Evolutionary conservation across 495 filamentous ascomycete species (phyloP).

Genomic region (Talaromyces ruber): DNA sequence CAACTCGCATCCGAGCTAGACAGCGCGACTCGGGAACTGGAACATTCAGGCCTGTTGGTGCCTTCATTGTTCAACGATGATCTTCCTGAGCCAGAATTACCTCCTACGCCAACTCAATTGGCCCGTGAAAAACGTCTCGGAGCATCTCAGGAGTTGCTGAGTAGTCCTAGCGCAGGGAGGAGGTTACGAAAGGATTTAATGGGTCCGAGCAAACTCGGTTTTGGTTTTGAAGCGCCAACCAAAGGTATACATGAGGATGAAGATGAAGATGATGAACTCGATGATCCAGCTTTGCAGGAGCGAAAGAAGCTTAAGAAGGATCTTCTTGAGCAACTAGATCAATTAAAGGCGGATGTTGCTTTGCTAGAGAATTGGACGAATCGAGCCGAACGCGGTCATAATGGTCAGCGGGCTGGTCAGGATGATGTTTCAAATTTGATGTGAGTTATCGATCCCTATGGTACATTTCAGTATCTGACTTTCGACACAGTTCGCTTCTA

Average conservation of each 20-base stretch:
- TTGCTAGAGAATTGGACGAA: slow-evolving; percentile 29
- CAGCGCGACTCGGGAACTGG: slow-evolving; percentile 21
- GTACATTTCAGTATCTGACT: neutral
- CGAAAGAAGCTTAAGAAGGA: slow-evolving; percentile 22
- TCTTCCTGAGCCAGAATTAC: slow-evolving; percentile 56
- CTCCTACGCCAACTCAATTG: slow-evolving; percentile 57
- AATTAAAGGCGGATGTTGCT: slow-evolving; percentile 27
- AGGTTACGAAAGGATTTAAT: slow-evolving; percentile 1
- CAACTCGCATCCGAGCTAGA: slow-evolving; percentile 32
- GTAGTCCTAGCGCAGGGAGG: slow-evolving; percentile 27
- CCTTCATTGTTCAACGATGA: slow-evolving; percentile 27
- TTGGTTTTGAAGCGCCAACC: neutral
- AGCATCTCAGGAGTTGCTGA: slow-evolving; percentile 26
- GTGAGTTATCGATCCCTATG: slow-evolving; percentile 12
- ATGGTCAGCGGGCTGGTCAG: slow-evolving; percentile 14
- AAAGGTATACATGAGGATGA: neutral
- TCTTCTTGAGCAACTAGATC: slow-evolving; percentile 22
- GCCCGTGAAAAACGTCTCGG: slow-evolving; percentile 40
- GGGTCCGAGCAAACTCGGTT: neutral
- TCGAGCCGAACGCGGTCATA: slow-evolving; percentile 8
- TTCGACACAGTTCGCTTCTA: neutral
- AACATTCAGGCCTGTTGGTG: slow-evolving; percentile 13
- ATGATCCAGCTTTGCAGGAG: slow-evolving; percentile 14
- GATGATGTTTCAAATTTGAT: slow-evolving; percentile 21
- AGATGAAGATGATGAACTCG: neutral